phyloP scores from a whole-genome alignment of 2,329 filamentous ascomycete species.

The Sarocladium strictum region DNA sequence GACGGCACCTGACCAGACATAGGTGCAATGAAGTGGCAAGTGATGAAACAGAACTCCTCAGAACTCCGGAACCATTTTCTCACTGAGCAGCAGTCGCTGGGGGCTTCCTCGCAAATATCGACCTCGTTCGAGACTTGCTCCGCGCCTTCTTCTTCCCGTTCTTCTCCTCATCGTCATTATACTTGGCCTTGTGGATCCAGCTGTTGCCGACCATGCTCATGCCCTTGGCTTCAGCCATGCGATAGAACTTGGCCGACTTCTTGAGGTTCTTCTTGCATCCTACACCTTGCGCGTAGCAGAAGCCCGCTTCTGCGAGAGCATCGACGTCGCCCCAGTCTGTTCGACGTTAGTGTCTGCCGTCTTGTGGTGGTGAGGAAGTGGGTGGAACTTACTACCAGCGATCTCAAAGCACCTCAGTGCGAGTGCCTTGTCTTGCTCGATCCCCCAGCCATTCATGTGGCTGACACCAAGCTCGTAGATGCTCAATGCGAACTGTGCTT shows the following conservation, averaged over 20 bases:
- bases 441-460: conserved; percentile 98
- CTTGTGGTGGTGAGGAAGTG: background rate
- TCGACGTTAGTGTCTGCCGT: conserved; percentile 7
- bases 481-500: conserved; percentile 89
- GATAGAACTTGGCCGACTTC: conserved; percentile 87
- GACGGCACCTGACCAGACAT: background rate
- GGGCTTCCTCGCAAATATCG: conserved; percentile 57
- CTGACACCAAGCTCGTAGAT: conserved; percentile 96
- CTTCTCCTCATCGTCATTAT: conserved; percentile 51
- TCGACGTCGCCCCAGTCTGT: conserved; percentile 89
- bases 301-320: conserved; percentile 88
- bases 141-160: conserved; percentile 53
- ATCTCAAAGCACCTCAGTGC: conserved; percentile 94
- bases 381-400: conserved; percentile 61
- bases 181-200: conserved; percentile 98
- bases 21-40: background rate
- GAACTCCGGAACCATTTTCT: background rate
- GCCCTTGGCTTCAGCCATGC: conserved; percentile 83
- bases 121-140: conserved; percentile 70
- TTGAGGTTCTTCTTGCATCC: conserved; percentile 95
- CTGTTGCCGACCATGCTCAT: conserved; percentile 98
- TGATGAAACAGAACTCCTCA: background rate
- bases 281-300: conserved; percentile 89
- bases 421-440: conserved; percentile 82
- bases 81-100: conserved; percentile 1